Evolutionary conservation across 495 filamentous ascomycete species (phyloP).

Genomic region (Poronia punctata): DNA sequence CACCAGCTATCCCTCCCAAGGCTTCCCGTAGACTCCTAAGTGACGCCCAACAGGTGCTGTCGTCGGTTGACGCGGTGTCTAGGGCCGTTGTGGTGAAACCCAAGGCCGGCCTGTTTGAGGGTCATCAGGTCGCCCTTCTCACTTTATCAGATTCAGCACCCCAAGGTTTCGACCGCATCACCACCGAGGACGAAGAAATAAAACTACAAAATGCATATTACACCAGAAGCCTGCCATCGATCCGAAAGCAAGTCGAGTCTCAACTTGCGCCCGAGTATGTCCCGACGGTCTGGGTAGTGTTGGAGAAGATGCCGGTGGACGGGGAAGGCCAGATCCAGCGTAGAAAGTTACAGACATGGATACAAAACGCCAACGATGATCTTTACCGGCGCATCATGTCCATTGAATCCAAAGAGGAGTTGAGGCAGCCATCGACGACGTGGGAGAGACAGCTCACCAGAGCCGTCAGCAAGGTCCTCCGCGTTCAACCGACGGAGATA

Average conservation of each 20-base stretch:
- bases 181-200: slow-evolving; percentile 22
- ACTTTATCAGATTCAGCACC: slow-evolving; percentile 25
- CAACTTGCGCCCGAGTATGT: slow-evolving; percentile 21
- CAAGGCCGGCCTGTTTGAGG: slow-evolving; percentile 41
- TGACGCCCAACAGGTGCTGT: slow-evolving; percentile 16
- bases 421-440: slow-evolving; percentile 25
- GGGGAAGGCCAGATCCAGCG: slow-evolving; percentile 31
- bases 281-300: slow-evolving; percentile 35
- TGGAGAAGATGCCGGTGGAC: slow-evolving; percentile 39
- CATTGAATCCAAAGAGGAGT: slow-evolving; percentile 28
- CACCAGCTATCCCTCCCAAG: slow-evolving; percentile 13
- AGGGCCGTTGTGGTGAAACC: slow-evolving; percentile 35
- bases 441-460: slow-evolving; percentile 35
- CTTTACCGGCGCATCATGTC: slow-evolving; percentile 34
- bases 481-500: slow-evolving; percentile 27
- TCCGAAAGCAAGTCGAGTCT: slow-evolving; percentile 26
- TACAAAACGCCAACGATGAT: slow-evolving; percentile 41
- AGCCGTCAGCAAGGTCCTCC: slow-evolving; percentile 32
- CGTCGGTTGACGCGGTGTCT: slow-evolving; percentile 18
- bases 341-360: slow-evolving; percentile 41
- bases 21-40: slow-evolving; percentile 14
- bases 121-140: slow-evolving; percentile 35
- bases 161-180: slow-evolving; percentile 4
- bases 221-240: slow-evolving; percentile 26
- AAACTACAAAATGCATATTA: slow-evolving; percentile 33